Conservation (phyloP, 805 yeast species). For the Metschnikowia lochheadii region DNA sequence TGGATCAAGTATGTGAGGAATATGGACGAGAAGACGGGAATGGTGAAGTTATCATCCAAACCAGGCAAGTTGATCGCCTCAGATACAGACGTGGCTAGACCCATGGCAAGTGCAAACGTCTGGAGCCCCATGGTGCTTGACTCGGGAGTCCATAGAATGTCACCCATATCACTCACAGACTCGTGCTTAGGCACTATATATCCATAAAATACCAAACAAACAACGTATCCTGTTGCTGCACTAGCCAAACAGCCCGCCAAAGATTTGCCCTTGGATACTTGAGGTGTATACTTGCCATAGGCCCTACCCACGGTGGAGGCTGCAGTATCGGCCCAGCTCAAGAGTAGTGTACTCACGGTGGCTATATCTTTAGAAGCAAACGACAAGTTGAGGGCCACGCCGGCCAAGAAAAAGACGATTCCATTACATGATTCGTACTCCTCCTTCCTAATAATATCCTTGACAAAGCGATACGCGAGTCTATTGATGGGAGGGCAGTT, state of each 20-base stretch:
- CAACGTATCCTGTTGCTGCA: constrained; percentile 61
- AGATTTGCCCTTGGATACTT: constrained; percentile 69
- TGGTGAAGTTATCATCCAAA: constrained; percentile 91
- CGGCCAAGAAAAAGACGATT: constrained; percentile 80
- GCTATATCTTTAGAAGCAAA: constrained; percentile 77
- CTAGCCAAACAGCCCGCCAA: constrained; percentile 92
- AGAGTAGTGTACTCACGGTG: constrained; percentile 66
- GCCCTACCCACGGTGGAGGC: constrained; percentile 91
- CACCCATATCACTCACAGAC: constrained; percentile 49
- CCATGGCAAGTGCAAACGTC: constrained; percentile 57
- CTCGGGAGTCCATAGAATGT: constrained; percentile 62
- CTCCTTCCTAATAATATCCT: constrained; percentile 79
- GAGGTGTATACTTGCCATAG: constrained; percentile 80
- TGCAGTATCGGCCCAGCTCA: constrained; percentile 97
- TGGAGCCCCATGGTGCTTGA: constrained; percentile 54
- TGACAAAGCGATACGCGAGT: constrained; percentile 61
- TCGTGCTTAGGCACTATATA: constrained; percentile 60
- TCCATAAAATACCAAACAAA: constrained; percentile 70
- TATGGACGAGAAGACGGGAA: constrained; percentile 79
- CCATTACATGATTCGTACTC: constrained; percentile 79
- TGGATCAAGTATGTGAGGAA: constrained; percentile 52
- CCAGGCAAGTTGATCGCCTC: constrained; percentile 77
- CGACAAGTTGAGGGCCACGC: constrained; percentile 66
- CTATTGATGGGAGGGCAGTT: constrained; percentile 57
- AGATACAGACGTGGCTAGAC: constrained; percentile 78